These are phyloP conservation scores for Immersiella caudata DNA, from an alignment of 495 filamentous ascomycete genomes.

Conservation along the genomic window DNA sequence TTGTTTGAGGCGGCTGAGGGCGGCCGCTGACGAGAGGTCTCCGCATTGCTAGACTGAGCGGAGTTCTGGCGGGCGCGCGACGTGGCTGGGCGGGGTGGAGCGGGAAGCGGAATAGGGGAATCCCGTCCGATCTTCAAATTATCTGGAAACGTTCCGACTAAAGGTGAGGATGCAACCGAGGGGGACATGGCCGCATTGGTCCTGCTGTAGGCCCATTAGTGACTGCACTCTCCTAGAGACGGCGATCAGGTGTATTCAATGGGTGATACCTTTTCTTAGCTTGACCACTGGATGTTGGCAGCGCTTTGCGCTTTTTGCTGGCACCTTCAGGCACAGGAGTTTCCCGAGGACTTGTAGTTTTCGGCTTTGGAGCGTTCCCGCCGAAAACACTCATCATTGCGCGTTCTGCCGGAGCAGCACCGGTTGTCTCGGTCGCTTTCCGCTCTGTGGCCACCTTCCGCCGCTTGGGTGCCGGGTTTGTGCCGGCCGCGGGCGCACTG, in stretches of 20 bases:
- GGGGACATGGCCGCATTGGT: conserved; percentile 61
- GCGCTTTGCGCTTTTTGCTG: conserved; percentile 68
- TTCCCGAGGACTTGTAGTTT: conserved; percentile 62
- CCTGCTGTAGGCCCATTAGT: conserved; percentile 32
- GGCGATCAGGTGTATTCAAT: neutral
- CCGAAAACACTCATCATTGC: conserved; percentile 64
- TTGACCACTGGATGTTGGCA: conserved; percentile 62
- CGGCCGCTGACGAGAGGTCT: conserved; percentile 59
- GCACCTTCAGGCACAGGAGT: conserved; percentile 61
- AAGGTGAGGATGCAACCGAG: conserved; percentile 70
- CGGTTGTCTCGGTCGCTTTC: conserved; percentile 45
- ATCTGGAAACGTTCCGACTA: conserved; percentile 64
- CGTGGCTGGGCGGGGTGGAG: conserved; percentile 58
- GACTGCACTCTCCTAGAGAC: neutral
- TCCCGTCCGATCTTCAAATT: conserved; percentile 42
- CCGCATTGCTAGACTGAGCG: conserved; percentile 51
- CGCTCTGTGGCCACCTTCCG: conserved; percentile 75
- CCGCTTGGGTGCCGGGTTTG: conserved; percentile 65
- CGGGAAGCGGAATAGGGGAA: conserved; percentile 46
- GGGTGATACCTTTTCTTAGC: conserved; percentile 70
- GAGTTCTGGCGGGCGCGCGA: conserved; percentile 72
- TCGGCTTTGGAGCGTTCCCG: conserved; percentile 52
- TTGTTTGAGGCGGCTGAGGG: conserved; percentile 63
- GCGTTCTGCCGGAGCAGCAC: conserved; percentile 63
- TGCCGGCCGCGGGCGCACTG: conserved; percentile 43